phyloP scores from a whole-genome alignment of 1,284 basidiomycete species.

The Moesziomyces sp. region DNA sequence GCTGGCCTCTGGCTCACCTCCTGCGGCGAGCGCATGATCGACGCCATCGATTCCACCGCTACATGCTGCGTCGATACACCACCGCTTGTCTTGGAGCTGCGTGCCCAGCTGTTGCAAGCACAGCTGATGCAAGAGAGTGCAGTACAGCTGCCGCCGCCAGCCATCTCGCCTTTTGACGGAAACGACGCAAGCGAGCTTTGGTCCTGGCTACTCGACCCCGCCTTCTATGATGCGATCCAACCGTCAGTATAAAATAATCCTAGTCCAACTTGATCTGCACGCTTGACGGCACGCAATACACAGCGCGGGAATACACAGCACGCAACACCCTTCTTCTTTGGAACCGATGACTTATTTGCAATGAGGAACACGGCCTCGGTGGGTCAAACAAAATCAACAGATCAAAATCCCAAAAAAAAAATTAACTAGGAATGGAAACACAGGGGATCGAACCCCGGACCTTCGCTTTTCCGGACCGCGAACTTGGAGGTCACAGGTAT shows the following conservation, averaged over 20 bases:
- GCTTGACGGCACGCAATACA: no score
- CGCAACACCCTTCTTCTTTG: no score
- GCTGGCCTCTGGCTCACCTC: not conserved
- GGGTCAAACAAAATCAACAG: no score
- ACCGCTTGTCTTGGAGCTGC: not conserved
- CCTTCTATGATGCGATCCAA: not conserved
- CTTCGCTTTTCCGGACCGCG: constrained; percentile 45
- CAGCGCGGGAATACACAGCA: no score
- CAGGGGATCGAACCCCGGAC: constrained; percentile 56
- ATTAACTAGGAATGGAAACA: constrained; percentile 47
- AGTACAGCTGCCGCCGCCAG: not conserved
- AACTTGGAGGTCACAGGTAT: constrained; percentile 16
- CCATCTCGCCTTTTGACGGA: not conserved
- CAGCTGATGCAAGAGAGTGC: not conserved
- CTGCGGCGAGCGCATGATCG: not conserved
- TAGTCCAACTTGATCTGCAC: no score
- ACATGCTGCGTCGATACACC: not conserved
- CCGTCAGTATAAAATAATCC: not conserved
- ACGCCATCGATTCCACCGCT: not conserved
- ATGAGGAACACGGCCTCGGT: no score
- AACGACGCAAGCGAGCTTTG: not conserved
- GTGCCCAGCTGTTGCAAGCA: not conserved
- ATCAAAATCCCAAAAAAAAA: constrained; percentile 1
- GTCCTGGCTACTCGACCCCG: not conserved
- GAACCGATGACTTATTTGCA: no score